phyloP scores from a whole-genome alignment of 257 asterid species.

The Nicotiana benthamiana region DNA sequence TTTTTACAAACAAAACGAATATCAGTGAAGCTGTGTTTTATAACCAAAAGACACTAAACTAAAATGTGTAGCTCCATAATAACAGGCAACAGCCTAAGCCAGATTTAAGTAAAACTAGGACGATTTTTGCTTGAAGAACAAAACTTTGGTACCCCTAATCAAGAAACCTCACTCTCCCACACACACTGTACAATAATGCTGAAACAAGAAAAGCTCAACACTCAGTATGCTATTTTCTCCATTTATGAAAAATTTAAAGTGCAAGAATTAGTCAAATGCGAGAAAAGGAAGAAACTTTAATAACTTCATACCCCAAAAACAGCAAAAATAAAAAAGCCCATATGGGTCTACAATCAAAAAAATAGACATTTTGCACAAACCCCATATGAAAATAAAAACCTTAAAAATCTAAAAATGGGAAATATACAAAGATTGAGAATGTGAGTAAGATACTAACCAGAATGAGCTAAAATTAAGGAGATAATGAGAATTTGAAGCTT shows the following conservation, averaged over 20 bases:
- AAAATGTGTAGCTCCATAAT: neutral
- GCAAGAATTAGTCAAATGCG: neutral
- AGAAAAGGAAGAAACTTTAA: neutral
- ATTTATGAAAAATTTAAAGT: neutral
- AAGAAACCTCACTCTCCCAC: neutral
- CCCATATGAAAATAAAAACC: neutral
- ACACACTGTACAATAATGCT: neutral
- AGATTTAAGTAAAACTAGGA: neutral
- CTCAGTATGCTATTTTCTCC: neutral
- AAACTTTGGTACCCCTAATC: neutral
- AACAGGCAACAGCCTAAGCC: neutral
- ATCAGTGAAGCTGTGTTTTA: neutral
- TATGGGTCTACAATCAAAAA: neutral
- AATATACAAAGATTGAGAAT: neutral
- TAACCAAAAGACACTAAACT: neutral
- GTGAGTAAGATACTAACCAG: conserved; percentile 17
- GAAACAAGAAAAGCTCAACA: neutral
- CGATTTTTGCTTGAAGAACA: neutral
- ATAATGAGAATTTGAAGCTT: conserved; percentile 12
- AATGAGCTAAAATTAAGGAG: conserved; percentile 16
- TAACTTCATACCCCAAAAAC: neutral
- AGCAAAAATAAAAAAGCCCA: neutral
- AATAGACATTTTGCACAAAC: neutral
- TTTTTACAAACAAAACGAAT: neutral
- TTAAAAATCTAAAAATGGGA: neutral